A percentile compares a stretch with the other conserved stretches of the same genome.
These are phyloP conservation scores for Colletotrichum incanum DNA, from an alignment of 2,329 filamentous ascomycete genomes.

Conservation along the genomic window DNA sequence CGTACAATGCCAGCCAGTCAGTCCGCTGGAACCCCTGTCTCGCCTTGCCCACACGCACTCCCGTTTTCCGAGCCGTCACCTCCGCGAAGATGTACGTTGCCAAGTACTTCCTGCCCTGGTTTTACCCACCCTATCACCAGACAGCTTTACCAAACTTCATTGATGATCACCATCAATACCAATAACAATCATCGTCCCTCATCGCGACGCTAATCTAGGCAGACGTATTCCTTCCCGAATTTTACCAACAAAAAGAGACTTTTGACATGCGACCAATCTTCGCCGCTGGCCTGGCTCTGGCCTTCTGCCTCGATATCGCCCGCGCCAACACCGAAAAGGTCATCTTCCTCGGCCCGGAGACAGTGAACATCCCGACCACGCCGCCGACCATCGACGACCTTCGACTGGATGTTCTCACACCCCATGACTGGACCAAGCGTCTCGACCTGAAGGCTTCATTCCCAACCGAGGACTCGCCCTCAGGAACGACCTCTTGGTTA, in stretches of 20 bases:
- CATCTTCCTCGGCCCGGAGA: conserved; percentile 84
- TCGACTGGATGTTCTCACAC: conserved; percentile 76
- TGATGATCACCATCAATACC: background rate
- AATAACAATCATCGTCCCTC: background rate
- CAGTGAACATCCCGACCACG: conserved; percentile 68
- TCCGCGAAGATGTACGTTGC: background rate
- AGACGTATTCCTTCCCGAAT: conserved; percentile 1
- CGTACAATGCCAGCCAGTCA: conserved; percentile 1
- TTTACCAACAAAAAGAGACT: background rate
- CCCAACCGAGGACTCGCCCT: conserved; percentile 66
- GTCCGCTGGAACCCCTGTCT: conserved; percentile 14
- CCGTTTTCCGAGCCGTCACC: background rate
- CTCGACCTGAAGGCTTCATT: conserved; percentile 79
- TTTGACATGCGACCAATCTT: conserved; percentile 18
- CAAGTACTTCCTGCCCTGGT: background rate
- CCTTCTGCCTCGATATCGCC: conserved; percentile 13
- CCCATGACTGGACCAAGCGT: conserved; percentile 68
- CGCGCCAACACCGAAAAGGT: conserved; percentile 89
- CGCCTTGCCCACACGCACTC: background rate
- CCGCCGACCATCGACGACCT: conserved; percentile 73
- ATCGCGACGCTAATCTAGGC: conserved; percentile 3
- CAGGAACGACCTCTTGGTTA: conserved; percentile 82
- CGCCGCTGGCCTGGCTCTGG: conserved; percentile 11
- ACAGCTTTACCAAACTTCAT: conserved; percentile 11
- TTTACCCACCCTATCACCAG: conserved; percentile 1